phyloP scores from a whole-genome alignment of 495 filamentous ascomycete species.

The Tetracladium setigerum region DNA sequence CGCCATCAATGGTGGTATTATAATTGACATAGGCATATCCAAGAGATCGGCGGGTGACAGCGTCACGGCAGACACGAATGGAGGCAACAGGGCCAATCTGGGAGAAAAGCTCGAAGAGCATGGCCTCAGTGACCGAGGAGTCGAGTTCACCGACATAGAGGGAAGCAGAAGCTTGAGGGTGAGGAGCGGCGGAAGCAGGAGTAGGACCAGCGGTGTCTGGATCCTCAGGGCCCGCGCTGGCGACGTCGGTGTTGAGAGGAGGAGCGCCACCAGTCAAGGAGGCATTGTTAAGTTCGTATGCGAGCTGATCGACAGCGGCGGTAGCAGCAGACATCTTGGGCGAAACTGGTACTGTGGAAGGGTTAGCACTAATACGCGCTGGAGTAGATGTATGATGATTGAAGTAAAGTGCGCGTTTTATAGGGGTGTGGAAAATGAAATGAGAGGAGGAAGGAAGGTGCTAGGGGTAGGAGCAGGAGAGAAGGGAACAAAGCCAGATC shows the following conservation, averaged over 20 bases:
- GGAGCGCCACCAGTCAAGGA: conserved; percentile 54
- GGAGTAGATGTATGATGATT: not conserved
- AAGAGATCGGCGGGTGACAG: conserved; percentile 95
- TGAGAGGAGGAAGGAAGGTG: too few species aligned
- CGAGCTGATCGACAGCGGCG: conserved; percentile 64
- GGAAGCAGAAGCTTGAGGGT: conserved; percentile 84
- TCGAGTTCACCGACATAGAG: conserved; percentile 99
- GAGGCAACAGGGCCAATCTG: conserved; percentile 98
- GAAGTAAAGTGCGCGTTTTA: not conserved
- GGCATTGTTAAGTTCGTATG: conserved; percentile 52
- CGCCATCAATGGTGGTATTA: conserved; percentile 92
- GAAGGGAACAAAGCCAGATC: too few species aligned
- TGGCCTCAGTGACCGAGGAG: conserved; percentile 94
- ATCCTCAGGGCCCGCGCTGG: conserved; percentile 43
- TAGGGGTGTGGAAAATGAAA: not conserved
- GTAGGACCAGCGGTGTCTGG: conserved; percentile 53
- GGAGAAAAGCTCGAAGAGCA: conserved; percentile 99
- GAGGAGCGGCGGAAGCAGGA: conserved; percentile 60
- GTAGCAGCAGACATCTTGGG: conserved; percentile 56
- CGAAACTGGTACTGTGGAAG: conserved; percentile 7
- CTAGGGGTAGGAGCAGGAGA: not conserved
- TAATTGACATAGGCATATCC: conserved; percentile 99
- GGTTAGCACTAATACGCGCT: conserved; percentile 10
- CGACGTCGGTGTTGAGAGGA: conserved; percentile 59
- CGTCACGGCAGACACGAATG: conserved; percentile 99